Base-by-base conservation (phyloP, 768 basidiomycete genomes). In the Tricholoma matsutake region DNA sequence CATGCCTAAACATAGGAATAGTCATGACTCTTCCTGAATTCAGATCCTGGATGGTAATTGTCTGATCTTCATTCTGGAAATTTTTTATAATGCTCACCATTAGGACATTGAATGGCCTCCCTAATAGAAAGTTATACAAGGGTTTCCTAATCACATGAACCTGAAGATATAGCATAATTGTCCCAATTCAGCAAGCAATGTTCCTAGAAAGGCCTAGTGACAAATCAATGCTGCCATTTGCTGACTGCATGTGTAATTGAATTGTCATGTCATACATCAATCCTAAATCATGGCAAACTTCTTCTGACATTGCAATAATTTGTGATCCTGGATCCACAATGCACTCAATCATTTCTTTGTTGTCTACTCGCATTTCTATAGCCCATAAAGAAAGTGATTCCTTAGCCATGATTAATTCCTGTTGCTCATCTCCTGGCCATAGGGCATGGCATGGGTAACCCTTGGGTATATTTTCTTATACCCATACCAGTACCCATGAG, bases 81-180 rank as follows among this genome's bases (percentile, higher is more conserved):
- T 68, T 70, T 6, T 62, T 49, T 9, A 66, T 31, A 1, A 60
- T 28, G 9, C 56, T 62, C 22, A 63, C 56, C 0, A 68, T 68
- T 1, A 71, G 41, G 3, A 66, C 51, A 25, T 70, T 63, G 59
- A 73, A 73, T 0, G 72, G 72, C 11, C 66, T 28, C 14, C 73
- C 69, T 0, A 74, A 47, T 13, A 74, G 55, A 16, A 71, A 56
- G 16, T 73, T 61, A 49, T 72, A 74, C 0, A 72, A 65, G 1
- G 72, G 65, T 4, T 52, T 43, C 0, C 59, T 49, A 9, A 74
- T 62, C 9, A 74, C 56, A 55, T 74, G 71, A 0, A 70, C 64
- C 59, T 73, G 73, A 35, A 72, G 41, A 25, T 69, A 69, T 2
- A 75, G 6, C 5, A 61, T 68, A 34, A 72, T 59, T 16, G 61